phyloP scores from a whole-genome alignment of 1,284 basidiomycete genomes.

The Moesziomyces antarcticus region DNA sequence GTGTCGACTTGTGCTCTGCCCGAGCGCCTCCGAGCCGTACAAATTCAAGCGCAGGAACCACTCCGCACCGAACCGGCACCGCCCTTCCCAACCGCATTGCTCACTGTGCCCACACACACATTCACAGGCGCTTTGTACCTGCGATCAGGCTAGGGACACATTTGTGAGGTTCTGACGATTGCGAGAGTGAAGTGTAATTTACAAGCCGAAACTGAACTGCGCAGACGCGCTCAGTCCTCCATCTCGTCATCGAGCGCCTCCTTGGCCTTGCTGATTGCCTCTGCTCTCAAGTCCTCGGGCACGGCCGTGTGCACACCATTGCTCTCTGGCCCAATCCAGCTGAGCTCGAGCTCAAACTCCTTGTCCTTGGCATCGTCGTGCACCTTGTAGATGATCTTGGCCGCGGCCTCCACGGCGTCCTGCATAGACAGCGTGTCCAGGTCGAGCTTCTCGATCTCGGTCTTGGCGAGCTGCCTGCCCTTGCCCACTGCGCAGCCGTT shows the following conservation, averaged over 20 bases:
- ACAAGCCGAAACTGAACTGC: background rate
- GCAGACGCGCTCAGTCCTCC: conserved; percentile 72
- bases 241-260: conserved; percentile 85
- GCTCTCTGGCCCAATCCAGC: conserved; percentile 92
- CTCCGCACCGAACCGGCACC: conserved; percentile 2
- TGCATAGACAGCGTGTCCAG: conserved; percentile 77
- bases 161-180: no score
- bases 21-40: no score
- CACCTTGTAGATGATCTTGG: conserved; percentile 82
- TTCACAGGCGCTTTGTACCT: background rate
- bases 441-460: conserved; percentile 95
- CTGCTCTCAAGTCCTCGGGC: conserved; percentile 81
- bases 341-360: conserved; percentile 96
- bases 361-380: conserved; percentile 98
- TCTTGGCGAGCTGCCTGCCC: conserved; percentile 95
- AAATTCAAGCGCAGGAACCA: background rate
- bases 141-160: background rate
- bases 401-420: conserved; percentile 64
- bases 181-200: no score
- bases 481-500: conserved; percentile 83
- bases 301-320: conserved; percentile 82
- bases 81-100: background rate
- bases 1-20: background rate
- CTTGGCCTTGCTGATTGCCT: conserved; percentile 89
- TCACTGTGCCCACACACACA: background rate